Base-by-base conservation (phyloP, 2,329 filamentous ascomycete species). In the Elsinoe arachidis region DNA sequence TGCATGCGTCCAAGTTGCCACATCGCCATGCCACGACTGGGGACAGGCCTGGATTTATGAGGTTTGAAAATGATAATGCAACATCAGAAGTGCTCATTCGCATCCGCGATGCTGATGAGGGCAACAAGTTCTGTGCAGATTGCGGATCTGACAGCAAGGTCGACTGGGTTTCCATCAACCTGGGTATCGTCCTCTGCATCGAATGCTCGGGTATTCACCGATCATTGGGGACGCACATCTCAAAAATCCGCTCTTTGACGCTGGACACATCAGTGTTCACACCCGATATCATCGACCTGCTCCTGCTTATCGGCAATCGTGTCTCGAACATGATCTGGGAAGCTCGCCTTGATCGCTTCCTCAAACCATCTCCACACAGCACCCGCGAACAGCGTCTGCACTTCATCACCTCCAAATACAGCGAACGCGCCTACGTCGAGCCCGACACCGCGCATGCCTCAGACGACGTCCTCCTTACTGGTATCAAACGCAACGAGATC, bases 281-380 rank as follows among this genome's bases (percentile, higher is more conserved):
- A 2, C 86, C 88, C 65, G 95, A 99, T 76, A 95, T 97, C 69
- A 87, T 99, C 70, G 95, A 99, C 69, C 80, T 99, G 49, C 80
- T 99, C 41, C 78, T 96, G 58, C 84, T 92, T 59, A 84, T 99
- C 61, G 95, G 95, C 61, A 99, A 99, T 70, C 84, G 91, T 53
- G 84, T 96, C 54, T 93, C 91, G 65, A 99, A 99, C 72, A 92
- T 92, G 85, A 80, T 99, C 17, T 99, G 91, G 90, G 93, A 99
- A 74, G 86, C 90, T 12, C 88, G 77, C 60, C 78, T 97, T 21
- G 90, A 96, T 59, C 80, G 80, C 21, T 75, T 80, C 5, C 67
- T 81, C 46, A 97, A 96, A 68, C 90, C 90, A 3, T 76, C 78
- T 0, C 80, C 89, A 0, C 84, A 86, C 64, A 89, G 91, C 21